A percentile compares a stretch with the other conserved stretches of the same genome.
Evolutionary conservation across 257 asterid genomes (phyloP).

Genomic region (Orobanche coerulescens): DNA sequence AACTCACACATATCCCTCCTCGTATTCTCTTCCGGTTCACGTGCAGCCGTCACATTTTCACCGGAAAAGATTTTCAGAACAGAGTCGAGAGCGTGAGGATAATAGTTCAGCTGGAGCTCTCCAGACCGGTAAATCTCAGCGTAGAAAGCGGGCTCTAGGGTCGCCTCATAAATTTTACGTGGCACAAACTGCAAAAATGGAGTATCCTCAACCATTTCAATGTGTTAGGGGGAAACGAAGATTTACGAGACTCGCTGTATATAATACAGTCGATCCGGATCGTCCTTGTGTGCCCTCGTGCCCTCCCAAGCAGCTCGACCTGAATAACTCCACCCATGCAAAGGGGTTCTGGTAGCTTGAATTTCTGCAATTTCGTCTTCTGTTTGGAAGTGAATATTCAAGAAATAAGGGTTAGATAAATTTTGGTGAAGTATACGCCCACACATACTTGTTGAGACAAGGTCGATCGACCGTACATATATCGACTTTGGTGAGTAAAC

Average conservation of each 20-base stretch:
- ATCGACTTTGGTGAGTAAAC: constrained; percentile 51
- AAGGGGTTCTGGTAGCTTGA: constrained; percentile 7
- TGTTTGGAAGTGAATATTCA: neutral
- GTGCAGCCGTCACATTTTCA: neutral
- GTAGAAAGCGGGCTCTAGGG: neutral
- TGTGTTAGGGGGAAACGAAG: neutral
- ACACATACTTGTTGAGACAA: constrained; percentile 39
- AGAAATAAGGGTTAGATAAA: constrained; percentile 25
- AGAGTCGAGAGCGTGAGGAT: neutral
- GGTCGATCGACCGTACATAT: constrained; percentile 27
- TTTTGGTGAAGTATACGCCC: constrained; percentile 49
- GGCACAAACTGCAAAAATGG: neutral
- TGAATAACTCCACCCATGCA: neutral
- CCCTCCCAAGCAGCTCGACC: neutral
- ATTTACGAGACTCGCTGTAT: neutral
- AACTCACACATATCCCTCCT: neutral
- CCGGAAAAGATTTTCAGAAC: neutral
- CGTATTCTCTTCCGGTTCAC: neutral
- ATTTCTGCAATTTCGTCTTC: neutral
- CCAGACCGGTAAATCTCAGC: neutral
- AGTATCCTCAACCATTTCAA: neutral
- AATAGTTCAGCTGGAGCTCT: neutral
- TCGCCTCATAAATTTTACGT: neutral
- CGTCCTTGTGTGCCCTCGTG: neutral
- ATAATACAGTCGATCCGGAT: neutral